Percentiles rank a stretch among this genome's conserved stretches.
Evolutionary conservation across 306 rosid species (phyloP).

Genomic region (Corylus americana): DNA sequence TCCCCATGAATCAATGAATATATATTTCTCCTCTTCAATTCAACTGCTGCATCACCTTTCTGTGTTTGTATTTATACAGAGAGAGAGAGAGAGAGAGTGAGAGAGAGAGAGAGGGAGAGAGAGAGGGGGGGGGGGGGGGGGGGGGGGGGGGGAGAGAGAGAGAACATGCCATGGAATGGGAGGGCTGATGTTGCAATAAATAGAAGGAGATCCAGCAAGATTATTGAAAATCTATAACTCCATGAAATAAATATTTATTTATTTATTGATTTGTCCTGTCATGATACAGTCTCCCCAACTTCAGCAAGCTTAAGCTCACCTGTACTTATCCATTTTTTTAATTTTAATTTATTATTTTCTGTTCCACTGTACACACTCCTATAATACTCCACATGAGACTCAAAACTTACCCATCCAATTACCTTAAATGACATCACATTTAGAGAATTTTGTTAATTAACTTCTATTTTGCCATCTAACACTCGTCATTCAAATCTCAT

Average conservation of each 20-base stretch:
- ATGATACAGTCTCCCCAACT: background rate
- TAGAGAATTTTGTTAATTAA: too few relatives aligned
- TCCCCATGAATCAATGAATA: slow-evolving; percentile 52
- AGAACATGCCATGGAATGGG: slow-evolving; percentile 39
- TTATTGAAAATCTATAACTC: slow-evolving; percentile 26
- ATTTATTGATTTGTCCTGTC: background rate
- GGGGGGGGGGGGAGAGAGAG: too few relatives aligned
- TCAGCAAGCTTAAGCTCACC: background rate
- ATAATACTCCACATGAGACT: slow-evolving; percentile 1
- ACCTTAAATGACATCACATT: too few relatives aligned
- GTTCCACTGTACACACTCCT: background rate
- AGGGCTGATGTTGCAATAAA: slow-evolving; percentile 37
- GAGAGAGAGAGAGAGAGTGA: background rate
- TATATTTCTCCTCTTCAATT: too few relatives aligned
- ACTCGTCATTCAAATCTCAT: too few relatives aligned
- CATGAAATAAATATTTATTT: slow-evolving; percentile 4
- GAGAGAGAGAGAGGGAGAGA: background rate
- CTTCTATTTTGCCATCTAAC: too few relatives aligned
- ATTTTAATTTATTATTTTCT: background rate
- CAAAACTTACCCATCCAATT: slow-evolving; percentile 19
- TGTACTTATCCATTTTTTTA: slow-evolving; percentile 5
- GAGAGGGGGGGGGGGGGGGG: slow-evolving; percentile 1
- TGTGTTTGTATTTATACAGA: slow-evolving; percentile 6
- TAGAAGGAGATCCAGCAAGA: slow-evolving; percentile 43
- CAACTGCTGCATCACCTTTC: background rate